Evolutionary conservation across 352 stramenopile species (phyloP).

Genomic region (Pythium rishiriense): DNA sequence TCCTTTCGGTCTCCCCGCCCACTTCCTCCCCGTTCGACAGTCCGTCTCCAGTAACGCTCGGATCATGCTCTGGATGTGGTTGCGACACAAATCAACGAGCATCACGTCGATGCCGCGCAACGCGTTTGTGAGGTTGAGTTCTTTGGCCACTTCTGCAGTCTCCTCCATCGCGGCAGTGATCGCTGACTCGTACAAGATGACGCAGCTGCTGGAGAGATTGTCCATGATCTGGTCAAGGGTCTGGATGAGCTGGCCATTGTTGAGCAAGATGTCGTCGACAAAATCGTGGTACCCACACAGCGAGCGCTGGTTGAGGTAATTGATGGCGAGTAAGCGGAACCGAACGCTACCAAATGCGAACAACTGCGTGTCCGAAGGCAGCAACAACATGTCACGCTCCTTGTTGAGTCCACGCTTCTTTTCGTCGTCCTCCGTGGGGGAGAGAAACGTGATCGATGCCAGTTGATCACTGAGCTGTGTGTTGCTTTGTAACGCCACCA

Average conservation of each 20-base stretch:
- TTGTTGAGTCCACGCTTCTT: slow-evolving; percentile 31
- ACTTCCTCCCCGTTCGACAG: slow-evolving; percentile 38
- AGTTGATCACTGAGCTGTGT: slow-evolving; percentile 47
- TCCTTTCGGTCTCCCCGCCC: slow-evolving; percentile 26
- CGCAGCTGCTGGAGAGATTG: slow-evolving; percentile 44
- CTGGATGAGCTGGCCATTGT: slow-evolving; percentile 38
- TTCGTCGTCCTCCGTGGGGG: slow-evolving; percentile 48
- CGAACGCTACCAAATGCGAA: slow-evolving; percentile 29
- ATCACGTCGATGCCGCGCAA: slow-evolving; percentile 49
- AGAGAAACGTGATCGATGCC: slow-evolving; percentile 46
- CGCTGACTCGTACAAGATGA: slow-evolving; percentile 47
- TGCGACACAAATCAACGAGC: slow-evolving; percentile 52
- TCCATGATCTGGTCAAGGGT: slow-evolving; percentile 48
- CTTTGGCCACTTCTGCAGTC: slow-evolving; percentile 34
- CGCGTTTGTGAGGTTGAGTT: slow-evolving; percentile 32
- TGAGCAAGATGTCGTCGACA: slow-evolving; percentile 56
- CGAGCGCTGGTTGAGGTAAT: slow-evolving; percentile 42
- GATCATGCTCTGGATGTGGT: slow-evolving; percentile 58
- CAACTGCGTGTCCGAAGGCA: slow-evolving; percentile 37
- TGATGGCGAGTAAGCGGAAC: slow-evolving; percentile 38
- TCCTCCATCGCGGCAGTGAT: slow-evolving; percentile 38
- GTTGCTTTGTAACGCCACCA: slow-evolving; percentile 38
- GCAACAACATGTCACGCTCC: slow-evolving; percentile 32
- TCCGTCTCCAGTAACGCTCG: slow-evolving; percentile 52
- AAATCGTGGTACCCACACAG: slow-evolving; percentile 60